phyloP scores from a whole-genome alignment of 2,329 filamentous ascomycete species.

The Immersiporthe knoxdaviesiana region DNA sequence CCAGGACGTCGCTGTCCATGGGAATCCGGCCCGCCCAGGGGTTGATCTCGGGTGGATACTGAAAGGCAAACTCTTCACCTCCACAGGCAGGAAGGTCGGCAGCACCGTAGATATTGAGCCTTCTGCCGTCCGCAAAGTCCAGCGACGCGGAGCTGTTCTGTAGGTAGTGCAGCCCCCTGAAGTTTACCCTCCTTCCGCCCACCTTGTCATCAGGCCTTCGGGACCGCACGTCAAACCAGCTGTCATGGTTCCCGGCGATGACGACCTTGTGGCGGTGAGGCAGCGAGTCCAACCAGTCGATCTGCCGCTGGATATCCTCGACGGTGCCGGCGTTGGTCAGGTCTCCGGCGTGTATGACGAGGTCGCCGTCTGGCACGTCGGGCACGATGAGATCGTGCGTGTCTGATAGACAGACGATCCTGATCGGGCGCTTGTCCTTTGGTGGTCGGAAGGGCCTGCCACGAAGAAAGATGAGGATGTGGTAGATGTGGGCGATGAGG shows the following conservation, averaged over 20 bases:
- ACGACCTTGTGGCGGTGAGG: conserved; percentile 81
- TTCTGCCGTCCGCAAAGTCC: conserved; percentile 61
- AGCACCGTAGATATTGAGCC: conserved; percentile 75
- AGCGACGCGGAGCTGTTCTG: conserved; percentile 69
- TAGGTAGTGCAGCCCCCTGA: conserved; percentile 74
- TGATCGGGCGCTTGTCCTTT: conserved; percentile 57
- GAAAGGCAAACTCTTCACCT: conserved; percentile 74
- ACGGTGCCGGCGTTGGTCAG: conserved; percentile 74
- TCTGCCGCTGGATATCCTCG: conserved; percentile 75
- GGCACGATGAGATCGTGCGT: conserved; percentile 70
- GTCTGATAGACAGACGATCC: conserved; percentile 87
- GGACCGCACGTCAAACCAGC: conserved; percentile 74
- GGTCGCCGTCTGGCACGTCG: conserved; percentile 74
- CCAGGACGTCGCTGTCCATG: conserved; percentile 71
- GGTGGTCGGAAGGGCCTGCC: conserved; percentile 65
- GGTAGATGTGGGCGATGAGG: conserved; percentile 65
- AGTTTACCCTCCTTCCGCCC: conserved; percentile 59
- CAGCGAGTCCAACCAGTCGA: conserved; percentile 78
- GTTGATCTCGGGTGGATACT: conserved; percentile 67
- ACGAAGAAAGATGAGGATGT: conserved; percentile 67
- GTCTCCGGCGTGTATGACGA: conserved; percentile 90
- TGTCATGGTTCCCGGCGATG: conserved; percentile 88
- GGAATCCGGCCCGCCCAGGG: conserved; percentile 77
- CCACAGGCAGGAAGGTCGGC: conserved; percentile 80
- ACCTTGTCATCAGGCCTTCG: conserved; percentile 59